Evolutionary conservation across 768 basidiomycete genomes (phyloP), one percentile per base, ranked within the genome.

Genomic region (Amanita inopinata): DNA sequence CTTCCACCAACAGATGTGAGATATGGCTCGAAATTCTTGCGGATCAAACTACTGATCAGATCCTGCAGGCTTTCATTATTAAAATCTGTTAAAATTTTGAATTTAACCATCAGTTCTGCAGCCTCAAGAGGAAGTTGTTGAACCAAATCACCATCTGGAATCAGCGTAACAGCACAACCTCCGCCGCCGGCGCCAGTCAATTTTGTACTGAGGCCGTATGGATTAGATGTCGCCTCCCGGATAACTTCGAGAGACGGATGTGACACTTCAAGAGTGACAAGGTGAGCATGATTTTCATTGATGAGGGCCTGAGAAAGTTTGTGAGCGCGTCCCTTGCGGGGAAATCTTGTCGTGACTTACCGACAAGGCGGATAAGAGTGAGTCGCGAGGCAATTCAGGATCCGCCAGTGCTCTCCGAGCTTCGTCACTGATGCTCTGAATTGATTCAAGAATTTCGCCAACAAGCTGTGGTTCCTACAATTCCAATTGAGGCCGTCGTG

Each of bases 141-240:
- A 30, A 38, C 25, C 1, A 5, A 64, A 81, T 50, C 51, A 93
- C 94, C 77, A 64, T 97, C 92, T 39, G 96, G 96, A 39, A 99
- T 72, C 25, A 98, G 74, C 9, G 93, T 94, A 22, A 98, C 90
- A 3, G 92, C 83, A 56, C 96, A 98, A n/a, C 96, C 96, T 18
- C 96, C 96, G 30, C 96, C 96, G 22, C 96, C 96, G 5, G 96
- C 94, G 31, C 96, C 96, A 5, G 96, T 99, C 44, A 99, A 64
- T 66, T 97, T 96, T n/a, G 91, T 92, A 53, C 78, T 79, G 36
- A 98, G 67, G 7, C 65, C 63, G 62, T 82, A 85, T 5, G 80
- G 82, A 48, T 65, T 55, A 7, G 71, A 68, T 0, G 91, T 88
- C 50, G 73, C 79, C n/a, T 69, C 61, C 42, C 80, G 76, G 51